Conservation (phyloP, 768 basidiomycete genomes). For the Phlegmacium glaucopus region DNA sequence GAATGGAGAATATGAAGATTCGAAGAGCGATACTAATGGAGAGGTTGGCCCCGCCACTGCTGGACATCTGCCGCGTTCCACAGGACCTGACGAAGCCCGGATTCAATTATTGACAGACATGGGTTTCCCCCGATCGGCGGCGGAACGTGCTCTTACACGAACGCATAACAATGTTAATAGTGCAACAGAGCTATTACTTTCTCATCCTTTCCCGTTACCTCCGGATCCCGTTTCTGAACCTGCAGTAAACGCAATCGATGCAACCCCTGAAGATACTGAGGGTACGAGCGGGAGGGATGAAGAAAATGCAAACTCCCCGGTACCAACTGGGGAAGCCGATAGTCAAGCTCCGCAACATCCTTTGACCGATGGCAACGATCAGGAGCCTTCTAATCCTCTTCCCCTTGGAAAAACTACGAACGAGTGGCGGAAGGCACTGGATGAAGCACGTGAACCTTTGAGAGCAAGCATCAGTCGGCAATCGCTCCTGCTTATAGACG, state of each 20-base stretch:
- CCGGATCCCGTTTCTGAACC: conserved; percentile 44
- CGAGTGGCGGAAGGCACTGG: conserved; percentile 64
- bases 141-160: conserved; percentile 78
- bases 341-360: background rate
- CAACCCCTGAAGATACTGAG: background rate
- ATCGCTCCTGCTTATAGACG: conserved; percentile 79
- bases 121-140: conserved; percentile 93
- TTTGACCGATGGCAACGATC: background rate
- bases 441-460: conserved; percentile 61
- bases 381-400: background rate
- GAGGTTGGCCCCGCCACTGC: conserved; percentile 25
- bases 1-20: conserved; percentile 78
- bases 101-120: conserved; percentile 89
- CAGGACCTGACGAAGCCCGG: conserved; percentile 70
- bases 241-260: background rate
- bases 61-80: conserved; percentile 28
- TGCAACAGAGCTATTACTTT: conserved; percentile 84
- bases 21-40: conserved; percentile 40
- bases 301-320: background rate
- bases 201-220: conserved; percentile 75
- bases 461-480: conserved; percentile 62
- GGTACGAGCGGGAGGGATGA: background rate
- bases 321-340: background rate
- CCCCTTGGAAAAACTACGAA: conserved; percentile 47
- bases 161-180: conserved; percentile 85